Conservation (phyloP, 352 stramenopile genomes). For the Phytophthora crassamura region DNA sequence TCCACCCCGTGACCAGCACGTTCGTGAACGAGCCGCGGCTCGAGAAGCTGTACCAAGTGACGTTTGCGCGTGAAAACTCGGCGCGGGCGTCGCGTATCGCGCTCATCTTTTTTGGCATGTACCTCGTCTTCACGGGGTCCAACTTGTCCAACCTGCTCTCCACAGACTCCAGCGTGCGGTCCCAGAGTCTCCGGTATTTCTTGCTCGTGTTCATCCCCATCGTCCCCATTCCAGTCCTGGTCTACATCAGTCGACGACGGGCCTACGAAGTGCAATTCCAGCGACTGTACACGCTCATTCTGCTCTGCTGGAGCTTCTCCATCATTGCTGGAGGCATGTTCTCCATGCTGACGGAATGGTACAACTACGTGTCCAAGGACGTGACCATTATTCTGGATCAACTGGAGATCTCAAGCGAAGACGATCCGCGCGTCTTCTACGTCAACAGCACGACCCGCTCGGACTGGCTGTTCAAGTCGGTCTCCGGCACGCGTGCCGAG, state of each 20-base stretch:
- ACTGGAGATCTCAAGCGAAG: constrained; percentile 47
- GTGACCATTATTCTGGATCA: constrained; percentile 68
- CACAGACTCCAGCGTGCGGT: constrained; percentile 55
- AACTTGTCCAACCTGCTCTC: constrained; percentile 79
- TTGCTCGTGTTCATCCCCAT: constrained; percentile 75
- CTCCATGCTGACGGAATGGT: constrained; percentile 86
- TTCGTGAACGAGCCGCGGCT: constrained; percentile 78
- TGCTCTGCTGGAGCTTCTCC: constrained; percentile 77
- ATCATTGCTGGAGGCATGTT: constrained; percentile 82
- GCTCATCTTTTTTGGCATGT: constrained; percentile 72
- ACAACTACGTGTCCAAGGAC: constrained; percentile 76
- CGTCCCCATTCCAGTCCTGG: constrained; percentile 65
- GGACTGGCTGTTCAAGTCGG: constrained; percentile 65
- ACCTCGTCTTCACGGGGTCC: constrained; percentile 75
- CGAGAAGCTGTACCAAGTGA: constrained; percentile 84
- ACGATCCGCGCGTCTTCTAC: constrained; percentile 49
- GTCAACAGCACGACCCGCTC: constrained; percentile 58
- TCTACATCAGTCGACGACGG: constrained; percentile 67
- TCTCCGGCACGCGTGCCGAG: constrained; percentile 59
- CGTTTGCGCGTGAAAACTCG: constrained; percentile 82
- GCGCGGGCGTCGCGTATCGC: constrained; percentile 67
- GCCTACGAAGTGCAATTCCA: constrained; percentile 80
- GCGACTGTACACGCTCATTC: constrained; percentile 70
- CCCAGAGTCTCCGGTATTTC: constrained; percentile 67
- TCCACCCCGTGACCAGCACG: constrained; percentile 73